Conservation (phyloP, 2,329 filamentous ascomycete genomes). For the Beauveria medogensis region DNA sequence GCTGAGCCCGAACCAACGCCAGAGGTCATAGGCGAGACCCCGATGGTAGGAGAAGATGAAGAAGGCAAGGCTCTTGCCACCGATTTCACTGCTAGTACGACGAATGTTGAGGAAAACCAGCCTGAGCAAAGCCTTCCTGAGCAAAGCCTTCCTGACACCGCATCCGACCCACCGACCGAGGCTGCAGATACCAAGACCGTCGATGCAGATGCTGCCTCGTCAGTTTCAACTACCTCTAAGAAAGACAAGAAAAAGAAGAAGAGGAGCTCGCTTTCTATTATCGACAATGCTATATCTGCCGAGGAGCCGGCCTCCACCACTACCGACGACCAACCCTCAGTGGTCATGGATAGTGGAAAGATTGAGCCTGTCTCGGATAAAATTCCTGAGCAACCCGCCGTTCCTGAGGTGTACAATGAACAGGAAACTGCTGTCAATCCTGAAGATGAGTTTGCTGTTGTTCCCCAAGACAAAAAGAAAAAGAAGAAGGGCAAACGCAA, state of each 20-base stretch:
- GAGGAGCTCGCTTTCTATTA: constrained; percentile 11
- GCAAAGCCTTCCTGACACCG: background rate
- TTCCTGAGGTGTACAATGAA: background rate
- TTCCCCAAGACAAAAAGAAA: constrained; percentile 13
- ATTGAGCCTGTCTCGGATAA: background rate
- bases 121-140: background rate
- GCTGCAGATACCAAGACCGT: background rate
- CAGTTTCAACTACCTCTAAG: constrained; percentile 12
- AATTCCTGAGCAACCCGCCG: background rate
- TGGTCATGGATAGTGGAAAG: background rate
- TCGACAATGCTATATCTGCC: constrained; percentile 9
- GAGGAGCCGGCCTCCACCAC: background rate
- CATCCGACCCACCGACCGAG: background rate
- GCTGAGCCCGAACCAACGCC: background rate
- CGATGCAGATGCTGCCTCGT: constrained; percentile 9
- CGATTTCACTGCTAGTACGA: background rate
- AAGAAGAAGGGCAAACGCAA: constrained; percentile 16
- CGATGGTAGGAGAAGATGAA: background rate
- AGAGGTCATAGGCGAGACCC: background rate
- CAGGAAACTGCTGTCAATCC: background rate
- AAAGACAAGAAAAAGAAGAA: constrained; percentile 23
- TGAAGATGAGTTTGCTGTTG: constrained; percentile 5
- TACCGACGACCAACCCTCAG: background rate
- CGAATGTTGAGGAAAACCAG: background rate
- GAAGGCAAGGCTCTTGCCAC: background rate